These are phyloP conservation scores for Neurospora hispaniola DNA, from an alignment of 495 filamentous ascomycete genomes.

Conservation along the genomic window DNA sequence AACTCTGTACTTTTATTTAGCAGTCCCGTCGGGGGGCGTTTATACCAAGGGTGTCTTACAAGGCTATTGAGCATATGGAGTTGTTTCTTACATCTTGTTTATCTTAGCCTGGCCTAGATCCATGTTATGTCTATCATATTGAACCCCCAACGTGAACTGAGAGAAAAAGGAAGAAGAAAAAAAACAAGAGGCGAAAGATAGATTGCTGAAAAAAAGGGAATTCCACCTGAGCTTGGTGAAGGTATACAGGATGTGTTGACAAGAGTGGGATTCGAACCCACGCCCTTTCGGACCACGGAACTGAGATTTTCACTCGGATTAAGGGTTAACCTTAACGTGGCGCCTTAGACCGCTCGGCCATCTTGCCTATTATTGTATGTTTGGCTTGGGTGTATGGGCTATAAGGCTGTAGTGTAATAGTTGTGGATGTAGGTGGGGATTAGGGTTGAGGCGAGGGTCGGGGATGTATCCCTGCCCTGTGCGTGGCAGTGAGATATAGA, in stretches of 20 bases:
- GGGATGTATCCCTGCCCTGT: background rate
- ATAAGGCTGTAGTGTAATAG: background rate
- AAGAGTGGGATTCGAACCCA: conserved; percentile 29
- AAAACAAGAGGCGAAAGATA: background rate
- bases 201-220: background rate
- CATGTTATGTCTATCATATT: background rate
- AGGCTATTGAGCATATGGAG: background rate
- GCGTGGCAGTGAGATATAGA: background rate
- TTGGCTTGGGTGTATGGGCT: background rate
- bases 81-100: background rate
- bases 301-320: background rate
- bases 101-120: background rate
- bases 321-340: background rate
- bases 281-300: conserved; percentile 25
- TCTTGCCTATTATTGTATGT: background rate
- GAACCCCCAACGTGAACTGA: background rate
- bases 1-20: background rate
- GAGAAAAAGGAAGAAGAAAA: background rate
- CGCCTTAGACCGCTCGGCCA: background rate
- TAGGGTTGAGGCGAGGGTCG: background rate
- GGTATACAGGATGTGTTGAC: background rate
- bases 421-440: background rate
- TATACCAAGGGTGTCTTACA: background rate
- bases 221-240: background rate
- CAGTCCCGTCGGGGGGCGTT: background rate